phyloP scores from a whole-genome alignment of 192 early-diverging fungal genomes.

The Coemansia reversa region DNA sequence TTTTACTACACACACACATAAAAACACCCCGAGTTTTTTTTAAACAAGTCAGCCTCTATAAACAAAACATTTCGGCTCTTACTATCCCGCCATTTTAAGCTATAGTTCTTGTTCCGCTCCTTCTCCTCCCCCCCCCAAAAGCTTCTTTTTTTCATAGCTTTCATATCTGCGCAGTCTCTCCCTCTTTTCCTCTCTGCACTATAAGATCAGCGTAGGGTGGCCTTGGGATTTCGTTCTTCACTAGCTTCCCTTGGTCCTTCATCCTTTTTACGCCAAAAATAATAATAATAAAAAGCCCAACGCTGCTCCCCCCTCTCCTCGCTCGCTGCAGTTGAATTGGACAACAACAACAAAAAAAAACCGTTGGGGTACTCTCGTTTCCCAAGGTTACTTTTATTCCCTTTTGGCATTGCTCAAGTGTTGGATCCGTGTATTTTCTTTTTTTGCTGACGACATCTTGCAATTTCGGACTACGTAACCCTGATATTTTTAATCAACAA shows the following conservation, averaged over 20 bases:
- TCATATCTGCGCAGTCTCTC: slow-evolving; percentile 15
- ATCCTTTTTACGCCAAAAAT: not conserved
- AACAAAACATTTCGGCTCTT: not conserved
- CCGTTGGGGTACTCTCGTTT: too few species aligned
- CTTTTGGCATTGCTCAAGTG: too few species aligned
- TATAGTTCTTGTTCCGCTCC: slow-evolving; percentile 6
- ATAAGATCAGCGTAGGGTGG: not conserved
- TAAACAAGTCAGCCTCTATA: not conserved
- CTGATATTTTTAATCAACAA: not conserved
- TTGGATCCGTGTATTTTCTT: too few species aligned
- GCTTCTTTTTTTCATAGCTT: slow-evolving; percentile 17
- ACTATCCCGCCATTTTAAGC: not conserved
- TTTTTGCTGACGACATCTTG: too few species aligned
- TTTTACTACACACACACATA: too few species aligned
- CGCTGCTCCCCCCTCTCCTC: too few species aligned
- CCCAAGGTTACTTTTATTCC: too few species aligned
- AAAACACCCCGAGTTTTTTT: too few species aligned
- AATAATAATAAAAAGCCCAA: too few species aligned
- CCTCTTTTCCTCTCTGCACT: not conserved
- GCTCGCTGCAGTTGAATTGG: too few species aligned
- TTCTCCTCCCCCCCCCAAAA: slow-evolving; percentile 5
- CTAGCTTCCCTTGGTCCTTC: not conserved
- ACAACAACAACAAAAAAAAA: too few species aligned
- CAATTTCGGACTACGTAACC: too few species aligned
- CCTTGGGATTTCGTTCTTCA: not conserved